Evolutionary conservation across 177 flowering plant genomes (phyloP).

Genomic region (Vitis hybrid): DNA sequence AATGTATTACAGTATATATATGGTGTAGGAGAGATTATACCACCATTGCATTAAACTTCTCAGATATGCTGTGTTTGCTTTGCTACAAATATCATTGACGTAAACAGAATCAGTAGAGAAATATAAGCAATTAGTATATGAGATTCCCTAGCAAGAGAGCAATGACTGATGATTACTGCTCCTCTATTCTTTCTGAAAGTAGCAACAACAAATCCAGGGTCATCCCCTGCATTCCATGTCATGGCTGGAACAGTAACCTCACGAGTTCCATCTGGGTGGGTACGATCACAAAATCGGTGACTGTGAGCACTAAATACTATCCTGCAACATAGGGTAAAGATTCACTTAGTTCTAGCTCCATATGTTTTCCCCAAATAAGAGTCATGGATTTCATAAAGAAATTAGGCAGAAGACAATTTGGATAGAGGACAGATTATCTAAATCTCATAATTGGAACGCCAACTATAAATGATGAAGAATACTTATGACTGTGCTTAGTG

Average conservation of each 20-base stretch:
- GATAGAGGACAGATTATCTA: too few species aligned
- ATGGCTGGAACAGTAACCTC: slow-evolving; percentile 74
- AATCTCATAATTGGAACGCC: too few species aligned
- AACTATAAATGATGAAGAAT: too few species aligned
- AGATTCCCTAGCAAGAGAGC: slow-evolving; percentile 62
- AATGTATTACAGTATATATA: background rate
- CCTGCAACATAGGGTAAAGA: slow-evolving; percentile 32
- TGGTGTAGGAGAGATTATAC: background rate
- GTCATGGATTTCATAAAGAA: too few species aligned
- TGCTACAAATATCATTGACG: slow-evolving; percentile 26
- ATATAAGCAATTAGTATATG: slow-evolving; percentile 39
- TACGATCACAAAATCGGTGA: slow-evolving; percentile 42
- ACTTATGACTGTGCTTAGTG: too few species aligned
- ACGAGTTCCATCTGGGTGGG: slow-evolving; percentile 60
- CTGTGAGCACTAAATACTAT: slow-evolving; percentile 67
- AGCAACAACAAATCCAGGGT: slow-evolving; percentile 68
- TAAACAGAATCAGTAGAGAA: slow-evolving; percentile 28
- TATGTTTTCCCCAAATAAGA: too few species aligned
- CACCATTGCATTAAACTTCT: slow-evolving; percentile 1
- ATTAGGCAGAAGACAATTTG: too few species aligned
- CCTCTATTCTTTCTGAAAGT: slow-evolving; percentile 40
- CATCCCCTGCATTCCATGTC: slow-evolving; percentile 63
- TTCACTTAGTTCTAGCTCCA: too few species aligned
- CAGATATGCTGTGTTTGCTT: slow-evolving; percentile 20
- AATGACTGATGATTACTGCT: slow-evolving; percentile 46